phyloP scores from a whole-genome alignment of 1,284 basidiomycete species.

The Puccinia sorghi region DNA sequence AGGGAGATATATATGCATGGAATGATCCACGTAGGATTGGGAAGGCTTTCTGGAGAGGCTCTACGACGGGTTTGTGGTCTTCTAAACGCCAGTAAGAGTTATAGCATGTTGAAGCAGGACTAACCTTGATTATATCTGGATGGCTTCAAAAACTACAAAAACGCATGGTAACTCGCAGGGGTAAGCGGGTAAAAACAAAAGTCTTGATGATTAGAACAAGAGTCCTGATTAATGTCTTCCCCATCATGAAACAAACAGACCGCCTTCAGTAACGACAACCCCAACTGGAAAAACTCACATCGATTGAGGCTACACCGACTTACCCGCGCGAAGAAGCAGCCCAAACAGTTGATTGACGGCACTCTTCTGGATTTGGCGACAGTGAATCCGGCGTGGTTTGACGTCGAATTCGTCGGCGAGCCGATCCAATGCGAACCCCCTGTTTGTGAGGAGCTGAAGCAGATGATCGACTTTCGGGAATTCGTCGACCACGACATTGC shows the following conservation, averaged over 20 bases:
- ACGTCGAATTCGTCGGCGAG: conserved; percentile 53
- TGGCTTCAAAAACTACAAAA: not conserved
- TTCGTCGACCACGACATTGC: not conserved
- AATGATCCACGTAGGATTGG: conserved; percentile 56
- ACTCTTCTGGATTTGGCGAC: conserved; percentile 36
- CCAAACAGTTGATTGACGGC: conserved; percentile 53
- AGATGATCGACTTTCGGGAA: conserved; percentile 53
- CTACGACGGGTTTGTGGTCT: conserved; percentile 59
- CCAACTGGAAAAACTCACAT: conserved; percentile 55
- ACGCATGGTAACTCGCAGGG: not conserved
- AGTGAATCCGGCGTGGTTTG: conserved; percentile 53
- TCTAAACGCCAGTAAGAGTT: not conserved
- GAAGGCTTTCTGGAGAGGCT: conserved; percentile 59
- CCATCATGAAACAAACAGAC: not conserved
- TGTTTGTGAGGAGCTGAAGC: conserved; percentile 54
- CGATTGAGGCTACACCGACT: conserved; percentile 55
- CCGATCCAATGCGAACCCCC: conserved; percentile 56
- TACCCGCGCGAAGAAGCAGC: conserved; percentile 51
- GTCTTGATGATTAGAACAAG: not conserved
- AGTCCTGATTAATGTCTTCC: not conserved
- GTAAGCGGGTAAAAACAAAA: not conserved
- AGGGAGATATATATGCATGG: conserved; percentile 55
- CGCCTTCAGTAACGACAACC: conserved; percentile 16
- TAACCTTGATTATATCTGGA: not conserved
- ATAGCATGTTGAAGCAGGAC: not conserved